These are phyloP conservation scores for Tetrapisispora namnaoensis DNA, from an alignment of 805 yeast species.

Conservation along the genomic window DNA sequence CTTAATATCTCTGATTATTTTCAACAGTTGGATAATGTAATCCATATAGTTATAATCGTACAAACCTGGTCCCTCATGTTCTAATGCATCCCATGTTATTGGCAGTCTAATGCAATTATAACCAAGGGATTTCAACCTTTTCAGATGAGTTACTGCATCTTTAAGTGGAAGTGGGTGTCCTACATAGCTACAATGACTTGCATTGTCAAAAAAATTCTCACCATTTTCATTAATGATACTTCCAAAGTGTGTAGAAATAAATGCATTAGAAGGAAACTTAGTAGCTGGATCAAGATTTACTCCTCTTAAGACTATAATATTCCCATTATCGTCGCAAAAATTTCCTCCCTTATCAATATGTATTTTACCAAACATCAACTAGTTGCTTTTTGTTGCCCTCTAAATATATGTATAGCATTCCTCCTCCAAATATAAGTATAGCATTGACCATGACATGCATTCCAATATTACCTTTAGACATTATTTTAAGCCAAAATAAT, in stretches of 20 bases:
- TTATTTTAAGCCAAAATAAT: no score
- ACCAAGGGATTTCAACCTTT: slow-evolving; percentile 69
- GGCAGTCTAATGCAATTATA: slow-evolving; percentile 69
- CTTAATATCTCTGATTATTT: slow-evolving; percentile 49
- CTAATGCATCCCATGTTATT: slow-evolving; percentile 87
- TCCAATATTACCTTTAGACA: no score
- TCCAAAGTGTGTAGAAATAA: slow-evolving; percentile 29
- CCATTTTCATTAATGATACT: slow-evolving; percentile 13
- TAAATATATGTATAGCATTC: not conserved
- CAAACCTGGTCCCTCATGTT: slow-evolving; percentile 74
- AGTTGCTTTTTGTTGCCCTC: no score
- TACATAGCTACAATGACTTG: slow-evolving; percentile 70
- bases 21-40: slow-evolving; percentile 54
- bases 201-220: slow-evolving; percentile 48
- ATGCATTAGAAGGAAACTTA: slow-evolving; percentile 58
- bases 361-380: slow-evolving; percentile 8
- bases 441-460: no score
- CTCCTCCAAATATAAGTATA: not conserved
- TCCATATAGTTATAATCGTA: slow-evolving; percentile 73
- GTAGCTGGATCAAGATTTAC: slow-evolving; percentile 70
- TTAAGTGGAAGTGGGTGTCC: slow-evolving; percentile 71
- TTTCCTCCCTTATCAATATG: slow-evolving; percentile 41
- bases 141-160: slow-evolving; percentile 61
- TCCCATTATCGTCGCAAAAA: slow-evolving; percentile 46
- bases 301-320: slow-evolving; percentile 62